Conservation (phyloP, 768 basidiomycete genomes). For the Holtermannia corniformis region DNA sequence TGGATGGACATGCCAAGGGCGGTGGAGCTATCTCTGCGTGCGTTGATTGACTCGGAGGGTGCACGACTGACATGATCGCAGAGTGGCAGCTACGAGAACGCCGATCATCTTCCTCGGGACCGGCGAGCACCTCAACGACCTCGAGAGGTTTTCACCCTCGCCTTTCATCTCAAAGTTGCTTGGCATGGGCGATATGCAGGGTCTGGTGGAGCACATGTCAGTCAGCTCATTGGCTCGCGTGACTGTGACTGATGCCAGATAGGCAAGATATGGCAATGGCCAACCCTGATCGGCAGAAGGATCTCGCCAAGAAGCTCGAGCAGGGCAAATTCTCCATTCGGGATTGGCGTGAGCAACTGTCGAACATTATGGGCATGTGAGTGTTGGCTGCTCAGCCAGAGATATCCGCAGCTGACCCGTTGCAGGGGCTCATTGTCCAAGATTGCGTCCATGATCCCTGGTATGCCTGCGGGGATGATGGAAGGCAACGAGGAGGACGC, state of each 20-base stretch:
- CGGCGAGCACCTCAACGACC: conserved; percentile 94
- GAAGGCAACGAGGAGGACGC: conserved; percentile 86
- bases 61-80: conserved; percentile 33
- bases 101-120: conserved; percentile 98
- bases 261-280: conserved; percentile 79
- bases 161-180: conserved; percentile 95
- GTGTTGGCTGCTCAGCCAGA: conserved; percentile 24
- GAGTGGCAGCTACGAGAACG: conserved; percentile 96
- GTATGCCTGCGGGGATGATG: conserved; percentile 80
- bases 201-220: conserved; percentile 90
- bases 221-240: conserved; percentile 3
- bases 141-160: conserved; percentile 89
- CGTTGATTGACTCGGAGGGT: conserved; percentile 36
- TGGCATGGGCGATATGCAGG: conserved; percentile 92
- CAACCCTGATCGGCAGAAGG: conserved; percentile 95
- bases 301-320: conserved; percentile 94
- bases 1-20: conserved; percentile 98
- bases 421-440: conserved; percentile 95
- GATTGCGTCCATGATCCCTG: conserved; percentile 98
- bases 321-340: conserved; percentile 85
- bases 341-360: conserved; percentile 96
- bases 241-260: conserved; percentile 2
- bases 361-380: conserved; percentile 95
- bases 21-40: conserved; percentile 99
- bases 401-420: conserved; percentile 5